phyloP scores from a whole-genome alignment of 768 basidiomycete genomes.

The Panellus pusillus region DNA sequence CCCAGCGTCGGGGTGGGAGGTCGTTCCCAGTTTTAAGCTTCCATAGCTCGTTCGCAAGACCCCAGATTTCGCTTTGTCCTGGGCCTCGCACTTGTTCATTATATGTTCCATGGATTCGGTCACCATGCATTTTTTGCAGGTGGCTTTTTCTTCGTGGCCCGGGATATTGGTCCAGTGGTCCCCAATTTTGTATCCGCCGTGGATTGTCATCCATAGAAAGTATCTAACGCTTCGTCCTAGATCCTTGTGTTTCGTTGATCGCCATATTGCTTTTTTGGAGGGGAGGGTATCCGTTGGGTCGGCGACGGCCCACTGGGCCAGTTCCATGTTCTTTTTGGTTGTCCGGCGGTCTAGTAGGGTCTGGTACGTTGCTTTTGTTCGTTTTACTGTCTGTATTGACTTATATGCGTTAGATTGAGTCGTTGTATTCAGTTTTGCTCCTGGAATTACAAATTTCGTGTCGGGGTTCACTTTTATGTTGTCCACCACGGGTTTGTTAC shows the following conservation, averaged over 20 bases:
- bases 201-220: neutral
- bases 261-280: neutral
- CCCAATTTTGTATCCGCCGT: neutral
- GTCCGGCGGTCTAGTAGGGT: no score
- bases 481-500: no score
- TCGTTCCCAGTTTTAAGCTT: neutral
- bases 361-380: no score
- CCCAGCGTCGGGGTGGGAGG: neutral
- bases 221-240: neutral
- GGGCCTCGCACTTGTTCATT: neutral
- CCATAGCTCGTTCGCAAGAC: neutral
- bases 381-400: neutral
- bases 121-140: no score
- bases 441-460: slow-evolving; percentile 10
- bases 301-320: no score
- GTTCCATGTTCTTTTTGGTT: no score
- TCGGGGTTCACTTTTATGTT: no score
- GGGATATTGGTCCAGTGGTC: neutral
- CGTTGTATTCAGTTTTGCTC: slow-evolving; percentile 12
- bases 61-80: neutral
- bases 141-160: neutral
- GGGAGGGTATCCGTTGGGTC: no score
- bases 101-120: no score
- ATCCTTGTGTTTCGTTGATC: neutral
- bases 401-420: slow-evolving; percentile 18